Base-by-base conservation (phyloP, 805 yeast genomes). In the Candida incommunis region DNA sequence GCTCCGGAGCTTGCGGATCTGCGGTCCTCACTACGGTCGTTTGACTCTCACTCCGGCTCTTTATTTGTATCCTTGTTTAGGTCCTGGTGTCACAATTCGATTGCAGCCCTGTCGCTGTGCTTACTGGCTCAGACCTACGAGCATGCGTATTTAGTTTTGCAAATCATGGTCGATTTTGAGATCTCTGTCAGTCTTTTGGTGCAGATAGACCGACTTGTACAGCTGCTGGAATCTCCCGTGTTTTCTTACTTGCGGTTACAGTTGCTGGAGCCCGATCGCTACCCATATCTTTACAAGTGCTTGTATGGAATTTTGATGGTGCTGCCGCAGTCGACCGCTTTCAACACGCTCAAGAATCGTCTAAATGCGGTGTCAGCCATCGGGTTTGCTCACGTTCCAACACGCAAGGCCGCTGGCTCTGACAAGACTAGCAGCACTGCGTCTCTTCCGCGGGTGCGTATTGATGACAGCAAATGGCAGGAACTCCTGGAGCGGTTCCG, bases 271-370 rank as follows among this genome's bases (percentile, higher is more conserved):
- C 96, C 96, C 1, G 84, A 80, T 42, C 75, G 73, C 50, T 73
- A 82, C 57, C 94, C 94, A 1, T 82, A 73, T 55, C 65, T 92
- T 26, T 84, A 81, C 69, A 85, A 86, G 58, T 83, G 95, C 44
- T 70, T 92, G 24, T 92, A 86, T 59, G 98, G 97, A 1, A 72
- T 92, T 24, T 67, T 92, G 48, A 92, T 92, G 98, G 70, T 92
- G 3, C 63, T 92, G 43, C 98, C 98, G 0, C 98, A 92, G 59
- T 85, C 96, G 0, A 74, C 84, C 11, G 95, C 97, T 0, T 92
- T 85, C 59, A 77, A 74, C n/a, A 76, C 83, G 0, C 68, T 92
- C 51, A 81, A 81, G 51, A 83, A 80, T 54, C 70, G 98, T 48
- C 68, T 92, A 43, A 74, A 74, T 43, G 69, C 83, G 29, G 72